Conservation (phyloP, 2,329 filamentous ascomycete species). For the Paecilomyces fulvus region DNA sequence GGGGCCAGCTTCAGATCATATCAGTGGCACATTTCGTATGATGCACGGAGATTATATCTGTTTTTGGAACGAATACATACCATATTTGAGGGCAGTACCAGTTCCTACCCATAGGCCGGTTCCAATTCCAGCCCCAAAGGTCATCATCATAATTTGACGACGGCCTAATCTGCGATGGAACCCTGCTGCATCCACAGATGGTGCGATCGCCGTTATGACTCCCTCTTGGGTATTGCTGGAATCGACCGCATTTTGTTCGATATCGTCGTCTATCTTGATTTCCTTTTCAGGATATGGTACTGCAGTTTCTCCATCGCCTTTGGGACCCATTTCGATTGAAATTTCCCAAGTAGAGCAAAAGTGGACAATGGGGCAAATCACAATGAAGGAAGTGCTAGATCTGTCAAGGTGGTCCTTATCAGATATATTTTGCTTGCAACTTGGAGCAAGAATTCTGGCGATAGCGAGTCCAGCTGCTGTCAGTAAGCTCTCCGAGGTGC, state of each 20-base stretch:
- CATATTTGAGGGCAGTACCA: conserved; percentile 24
- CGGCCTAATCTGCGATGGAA: conserved; percentile 22
- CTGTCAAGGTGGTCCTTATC: too few species aligned
- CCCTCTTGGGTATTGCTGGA: not conserved
- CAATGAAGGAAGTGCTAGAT: too few species aligned
- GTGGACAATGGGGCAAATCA: not conserved
- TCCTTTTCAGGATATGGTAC: not conserved
- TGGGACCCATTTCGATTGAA: not conserved
- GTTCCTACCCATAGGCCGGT: conserved; percentile 30
- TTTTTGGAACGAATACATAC: conserved; percentile 6
- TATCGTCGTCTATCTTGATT: not conserved
- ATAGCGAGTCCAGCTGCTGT: too few species aligned
- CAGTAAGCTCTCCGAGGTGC: too few species aligned
- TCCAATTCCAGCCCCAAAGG: conserved; percentile 28
- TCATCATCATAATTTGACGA: conserved; percentile 32
- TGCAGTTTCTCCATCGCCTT: not conserved
- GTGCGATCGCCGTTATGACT: not conserved
- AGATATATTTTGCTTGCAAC: too few species aligned
- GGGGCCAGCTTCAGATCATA: conserved; percentile 16
- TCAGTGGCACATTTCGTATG: not conserved
- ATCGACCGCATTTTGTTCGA: not conserved
- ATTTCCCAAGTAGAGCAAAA: not conserved
- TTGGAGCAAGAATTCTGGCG: too few species aligned
- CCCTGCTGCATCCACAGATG: conserved; percentile 12
- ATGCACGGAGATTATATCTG: not conserved